Base-by-base conservation (phyloP, 108 stramenopile species). In the Parmales sp. region DNA sequence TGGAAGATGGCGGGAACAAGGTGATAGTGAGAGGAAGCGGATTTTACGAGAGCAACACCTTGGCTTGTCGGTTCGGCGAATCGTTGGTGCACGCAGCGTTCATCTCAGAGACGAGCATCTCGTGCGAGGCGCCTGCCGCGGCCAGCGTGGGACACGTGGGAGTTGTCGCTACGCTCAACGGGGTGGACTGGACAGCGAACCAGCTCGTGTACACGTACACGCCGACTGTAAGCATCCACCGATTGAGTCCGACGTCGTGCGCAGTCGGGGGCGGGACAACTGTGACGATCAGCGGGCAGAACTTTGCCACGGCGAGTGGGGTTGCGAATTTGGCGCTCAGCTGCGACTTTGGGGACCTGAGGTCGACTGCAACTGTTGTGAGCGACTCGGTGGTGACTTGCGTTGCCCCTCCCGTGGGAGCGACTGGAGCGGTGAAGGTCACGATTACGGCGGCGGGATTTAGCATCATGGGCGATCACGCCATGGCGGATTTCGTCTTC, bases 181-280 rank as follows among this genome's bases (percentile, higher is more conserved):
- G 54, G 3, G 26, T 34, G 26, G 54, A 60, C 54, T 60, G 4
- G 7, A 34, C 54, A 13, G 13, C 54, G 26, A 11, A 34, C 6
- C 31, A 60, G 54, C 18, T 60, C 31, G 36, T 34, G 3, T 60
- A 19, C 54, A 60, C 54, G 26, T 60, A 60, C 54, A 60, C 54
- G 26, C 54, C 26, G 1, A 19, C 26, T 60, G 2, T 60, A 1
- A 0, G 13, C 29, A 2, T 60, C 8, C 36, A 28, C 3, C 36
- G 7, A 5, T 18, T 60, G n/a, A 60, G 31, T 60, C 54, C 54
- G 31, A 13, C 54, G 31, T 60, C 54, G 2, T 34, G n/a, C 54
- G 11, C 29, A 28, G 20, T 60, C 3, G 54, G n/a, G 28, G 54
- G 54, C 26, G 29, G 26, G 18, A 60, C 54, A 16, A 28, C 8